phyloP scores from a whole-genome alignment of 768 basidiomycete species.

The Chalciporus chontae region DNA sequence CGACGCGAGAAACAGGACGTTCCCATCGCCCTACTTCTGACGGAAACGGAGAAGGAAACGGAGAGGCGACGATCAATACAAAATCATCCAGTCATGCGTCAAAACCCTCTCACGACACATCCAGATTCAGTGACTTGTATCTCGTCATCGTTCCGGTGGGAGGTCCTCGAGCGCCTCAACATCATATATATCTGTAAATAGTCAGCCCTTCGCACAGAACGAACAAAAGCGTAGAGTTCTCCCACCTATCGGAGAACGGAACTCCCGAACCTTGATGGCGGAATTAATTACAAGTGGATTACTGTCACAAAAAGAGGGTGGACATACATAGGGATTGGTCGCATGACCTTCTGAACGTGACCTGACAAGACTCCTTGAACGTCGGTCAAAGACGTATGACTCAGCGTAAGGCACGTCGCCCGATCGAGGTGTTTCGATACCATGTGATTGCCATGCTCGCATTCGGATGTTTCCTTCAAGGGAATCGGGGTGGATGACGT shows the following conservation, averaged over 20 bases:
- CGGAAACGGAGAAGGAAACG: background rate
- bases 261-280: slow-evolving; percentile 24
- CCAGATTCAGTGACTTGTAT: background rate
- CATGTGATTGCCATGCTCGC: slow-evolving; percentile 20
- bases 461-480: slow-evolving; percentile 23
- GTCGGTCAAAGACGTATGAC: slow-evolving; percentile 27
- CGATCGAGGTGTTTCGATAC: slow-evolving; percentile 6
- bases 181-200: slow-evolving; percentile 26
- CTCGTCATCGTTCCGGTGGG: slow-evolving; percentile 17
- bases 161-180: slow-evolving; percentile 22
- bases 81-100: background rate
- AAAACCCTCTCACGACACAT: background rate
- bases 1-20: background rate
- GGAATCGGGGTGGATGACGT: slow-evolving; percentile 12
- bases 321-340: slow-evolving; percentile 29
- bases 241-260: slow-evolving; percentile 33
- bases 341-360: slow-evolving; percentile 29
- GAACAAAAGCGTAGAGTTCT: background rate
- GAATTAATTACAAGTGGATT: background rate
- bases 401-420: slow-evolving; percentile 11
- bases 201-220: background rate
- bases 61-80: background rate
- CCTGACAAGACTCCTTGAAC: slow-evolving; percentile 26
- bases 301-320: background rate
- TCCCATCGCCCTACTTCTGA: background rate